Conservation (phyloP, 176 grass and related monocot genomes). For the Eragrostis nindensis region DNA sequence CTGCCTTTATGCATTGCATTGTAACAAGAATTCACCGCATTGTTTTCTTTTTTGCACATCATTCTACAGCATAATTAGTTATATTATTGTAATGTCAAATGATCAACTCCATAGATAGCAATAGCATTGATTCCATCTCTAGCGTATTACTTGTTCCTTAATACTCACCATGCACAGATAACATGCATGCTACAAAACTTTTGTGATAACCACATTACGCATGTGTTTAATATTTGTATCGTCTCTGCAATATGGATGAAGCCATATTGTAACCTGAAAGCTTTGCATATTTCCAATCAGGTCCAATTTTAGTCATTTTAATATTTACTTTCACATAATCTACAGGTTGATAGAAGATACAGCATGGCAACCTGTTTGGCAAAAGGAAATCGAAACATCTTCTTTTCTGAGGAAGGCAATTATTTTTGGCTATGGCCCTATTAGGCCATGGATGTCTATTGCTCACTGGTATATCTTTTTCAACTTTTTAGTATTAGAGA, state of each 20-base stretch:
- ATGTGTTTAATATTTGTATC: neutral
- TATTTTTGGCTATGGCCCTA: conserved; percentile 90
- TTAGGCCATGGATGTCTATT: conserved; percentile 99
- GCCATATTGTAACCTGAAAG: conserved; percentile 11
- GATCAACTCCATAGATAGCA: neutral
- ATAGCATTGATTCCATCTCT: neutral
- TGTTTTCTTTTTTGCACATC: neutral
- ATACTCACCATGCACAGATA: neutral
- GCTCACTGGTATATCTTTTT: conserved; percentile 74
- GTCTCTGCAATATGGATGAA: conserved; percentile 10
- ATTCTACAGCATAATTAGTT: conserved; percentile 7
- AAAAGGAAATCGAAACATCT: conserved; percentile 68
- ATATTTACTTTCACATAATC: conserved; percentile 35
- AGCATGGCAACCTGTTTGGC: conserved; percentile 93
- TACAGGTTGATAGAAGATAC: conserved; percentile 90
- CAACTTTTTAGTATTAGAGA: conserved; percentile 19
- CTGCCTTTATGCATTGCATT: conserved; percentile 15
- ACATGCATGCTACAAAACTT: conserved; percentile 18
- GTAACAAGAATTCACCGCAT: neutral
- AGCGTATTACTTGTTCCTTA: conserved; percentile 1
- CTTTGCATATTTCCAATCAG: conserved; percentile 2
- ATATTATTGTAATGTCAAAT: conserved; percentile 12
- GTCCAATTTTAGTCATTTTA: conserved; percentile 27
- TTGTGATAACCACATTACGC: neutral
- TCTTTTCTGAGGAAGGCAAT: conserved; percentile 77